Conservation (phyloP, 345 rosid genomes). For the Aquilaria malaccensis region DNA sequence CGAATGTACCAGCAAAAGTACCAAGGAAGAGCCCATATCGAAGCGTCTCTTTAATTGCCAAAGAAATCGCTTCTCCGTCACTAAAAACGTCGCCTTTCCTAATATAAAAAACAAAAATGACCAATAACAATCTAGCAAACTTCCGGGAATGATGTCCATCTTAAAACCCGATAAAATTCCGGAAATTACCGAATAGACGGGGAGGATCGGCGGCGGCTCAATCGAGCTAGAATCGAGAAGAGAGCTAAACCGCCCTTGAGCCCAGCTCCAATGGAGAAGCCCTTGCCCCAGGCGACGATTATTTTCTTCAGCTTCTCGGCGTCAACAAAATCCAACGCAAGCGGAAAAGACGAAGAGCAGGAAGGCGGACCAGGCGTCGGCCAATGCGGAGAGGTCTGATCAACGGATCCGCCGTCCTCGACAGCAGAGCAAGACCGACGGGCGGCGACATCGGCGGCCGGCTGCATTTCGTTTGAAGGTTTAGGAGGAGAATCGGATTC, state of each 20-base stretch:
- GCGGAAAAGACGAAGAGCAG: slow-evolving; percentile 6
- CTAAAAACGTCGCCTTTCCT: slow-evolving; percentile 54
- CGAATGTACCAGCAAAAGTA: slow-evolving; percentile 82
- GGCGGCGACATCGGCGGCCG: no score
- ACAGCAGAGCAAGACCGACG: no score
- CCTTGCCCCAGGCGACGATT: slow-evolving; percentile 50
- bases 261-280: slow-evolving; percentile 88
- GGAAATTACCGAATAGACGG: slow-evolving; percentile 26
- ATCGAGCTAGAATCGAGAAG: slow-evolving; percentile 59
- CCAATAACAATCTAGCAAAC: neutral
- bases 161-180: neutral
- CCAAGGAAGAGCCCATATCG: slow-evolving; percentile 85
- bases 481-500: no score
- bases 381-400: slow-evolving; percentile 25
- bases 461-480: no score
- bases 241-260: slow-evolving; percentile 78
- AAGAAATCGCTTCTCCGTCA: slow-evolving; percentile 47
- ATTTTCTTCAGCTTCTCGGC: slow-evolving; percentile 59
- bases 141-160: neutral
- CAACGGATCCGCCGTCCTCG: slow-evolving; percentile 8
- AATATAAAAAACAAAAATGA: neutral
- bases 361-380: slow-evolving; percentile 15
- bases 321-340: slow-evolving; percentile 23
- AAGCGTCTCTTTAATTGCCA: slow-evolving; percentile 73
- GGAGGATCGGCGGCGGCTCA: slow-evolving; percentile 47